Evolutionary conservation across 257 asterid species (phyloP).

Genomic region (Petunia secreta): DNA sequence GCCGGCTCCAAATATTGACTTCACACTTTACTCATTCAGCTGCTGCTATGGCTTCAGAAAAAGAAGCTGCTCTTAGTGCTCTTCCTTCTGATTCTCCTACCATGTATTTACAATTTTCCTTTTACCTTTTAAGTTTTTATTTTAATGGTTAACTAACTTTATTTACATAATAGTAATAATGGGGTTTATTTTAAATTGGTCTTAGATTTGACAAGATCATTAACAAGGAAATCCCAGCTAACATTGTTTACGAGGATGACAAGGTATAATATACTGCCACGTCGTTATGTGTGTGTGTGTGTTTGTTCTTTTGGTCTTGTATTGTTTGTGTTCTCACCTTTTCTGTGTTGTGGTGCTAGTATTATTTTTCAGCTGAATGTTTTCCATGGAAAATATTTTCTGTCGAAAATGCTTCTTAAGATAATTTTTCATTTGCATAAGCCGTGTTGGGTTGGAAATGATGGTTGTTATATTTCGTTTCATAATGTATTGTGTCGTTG

Average conservation of each 20-base stretch:
- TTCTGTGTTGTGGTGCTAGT: background rate
- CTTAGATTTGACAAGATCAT: slow-evolving; percentile 91
- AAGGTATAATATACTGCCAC: slow-evolving; percentile 47
- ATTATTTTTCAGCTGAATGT: too few species aligned
- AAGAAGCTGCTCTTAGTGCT: slow-evolving; percentile 85
- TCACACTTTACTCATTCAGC: slow-evolving; percentile 48
- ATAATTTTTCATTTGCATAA: too few species aligned
- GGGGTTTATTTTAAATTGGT: background rate
- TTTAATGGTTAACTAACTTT: background rate
- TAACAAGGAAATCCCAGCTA: slow-evolving; percentile 79
- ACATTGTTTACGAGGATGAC: slow-evolving; percentile 85
- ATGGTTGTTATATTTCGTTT: too few species aligned
- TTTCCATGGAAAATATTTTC: background rate
- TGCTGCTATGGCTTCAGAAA: slow-evolving; percentile 82
- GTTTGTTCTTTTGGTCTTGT: background rate
- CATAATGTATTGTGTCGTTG: too few species aligned
- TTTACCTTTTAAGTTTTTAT: background rate
- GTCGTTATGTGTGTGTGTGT: background rate
- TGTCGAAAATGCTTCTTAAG: too few species aligned
- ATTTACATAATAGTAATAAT: background rate
- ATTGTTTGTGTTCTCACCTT: background rate
- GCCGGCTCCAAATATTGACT: slow-evolving; percentile 49
- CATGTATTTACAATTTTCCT: slow-evolving; percentile 43
- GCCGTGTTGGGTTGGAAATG: too few species aligned
- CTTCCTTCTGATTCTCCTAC: slow-evolving; percentile 76